Evolutionary conservation across 139 green algal genomes (phyloP), one percentile per base, ranked within the genome.

Genomic region (Chlamydomonas urium): DNA sequence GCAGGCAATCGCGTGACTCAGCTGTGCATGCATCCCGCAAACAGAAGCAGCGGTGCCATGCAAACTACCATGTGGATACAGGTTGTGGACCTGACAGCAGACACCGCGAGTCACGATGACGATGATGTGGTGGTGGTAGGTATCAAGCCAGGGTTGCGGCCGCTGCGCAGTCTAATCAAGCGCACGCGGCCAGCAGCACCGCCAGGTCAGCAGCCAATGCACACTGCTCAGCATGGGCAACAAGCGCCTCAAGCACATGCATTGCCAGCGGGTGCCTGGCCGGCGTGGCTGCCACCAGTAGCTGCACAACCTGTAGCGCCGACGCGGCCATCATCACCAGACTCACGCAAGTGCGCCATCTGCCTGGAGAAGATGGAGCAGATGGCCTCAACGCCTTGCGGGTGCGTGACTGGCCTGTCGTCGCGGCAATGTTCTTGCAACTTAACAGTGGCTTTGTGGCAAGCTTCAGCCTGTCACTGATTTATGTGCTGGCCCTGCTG

Each of bases 281-380:
- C 45, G 17, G 45, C 45, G 21, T 17, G 45, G 21, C 21, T 56
- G 17, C 45, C 17, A 21, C 45, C 17, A 56, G 17, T 21, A 26
- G 45, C 17, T 56, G 17, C 45, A 26, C 45, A 56, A 56, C 45
- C 17, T 56, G 45, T 21, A 17, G 21, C 45, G 17, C 45, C 45
- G 21, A 56, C 45, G 21, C 17, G 17, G 21, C 17, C 45, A 56
- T 21, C 45, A 56, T 63, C 53, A 31, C 53, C 53, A 34, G 53
- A 63, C 6, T 14, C 17, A 26, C 10, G 53, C 21, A 63, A 63
- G 26, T 63, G 53, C 26, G 53, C 53, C 10, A 63, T 63, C 29
- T 63, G 53, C 53, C 53, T 63, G 10, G 53, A 63, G 53, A 63
- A 63, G 26, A 63, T 63, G 53, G 53, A 63, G 6, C 6, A 14